These are phyloP conservation scores for Uncinocarpus reesii DNA, from an alignment of 2,329 filamentous ascomycete genomes.

Conservation along the genomic window DNA sequence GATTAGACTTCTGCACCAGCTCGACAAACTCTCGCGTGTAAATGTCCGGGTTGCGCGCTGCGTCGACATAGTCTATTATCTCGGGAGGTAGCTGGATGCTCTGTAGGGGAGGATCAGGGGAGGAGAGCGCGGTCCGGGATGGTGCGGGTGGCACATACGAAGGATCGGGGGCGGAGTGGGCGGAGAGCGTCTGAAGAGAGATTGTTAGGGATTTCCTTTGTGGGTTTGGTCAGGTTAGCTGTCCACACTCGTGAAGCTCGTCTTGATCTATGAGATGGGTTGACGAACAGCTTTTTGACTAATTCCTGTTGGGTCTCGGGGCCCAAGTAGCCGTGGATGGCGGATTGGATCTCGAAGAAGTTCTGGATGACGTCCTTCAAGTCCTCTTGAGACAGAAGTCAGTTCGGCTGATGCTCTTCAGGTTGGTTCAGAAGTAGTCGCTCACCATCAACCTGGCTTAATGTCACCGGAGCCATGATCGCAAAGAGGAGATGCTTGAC, in stretches of 20 bases:
- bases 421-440: too few relatives aligned
- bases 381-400: slow-evolving; percentile 33
- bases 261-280: too few relatives aligned
- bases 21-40: slow-evolving; percentile 58
- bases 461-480: slow-evolving; percentile 29
- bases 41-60: slow-evolving; percentile 55
- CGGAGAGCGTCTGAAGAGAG: slow-evolving; percentile 44
- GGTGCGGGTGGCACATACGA: slow-evolving; percentile 13
- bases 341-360: slow-evolving; percentile 51
- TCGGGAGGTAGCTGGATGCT: slow-evolving; percentile 49
- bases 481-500: background rate
- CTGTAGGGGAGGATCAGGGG: slow-evolving; percentile 37
- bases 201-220: slow-evolving; percentile 35
- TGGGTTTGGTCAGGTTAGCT: too few relatives aligned
- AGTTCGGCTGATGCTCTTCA: slow-evolving; percentile 18
- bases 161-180: slow-evolving; percentile 28
- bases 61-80: slow-evolving; percentile 53
- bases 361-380: slow-evolving; percentile 53
- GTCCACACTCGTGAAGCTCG: too few relatives aligned
- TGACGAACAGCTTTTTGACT: slow-evolving; percentile 46
- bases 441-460: slow-evolving; percentile 30
- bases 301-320: slow-evolving; percentile 47
- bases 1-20: slow-evolving; percentile 52
- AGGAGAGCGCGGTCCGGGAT: slow-evolving; percentile 12
- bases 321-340: slow-evolving; percentile 50